Base-by-base conservation (phyloP, 768 basidiomycete genomes). In the Lentinula aciculospora region DNA sequence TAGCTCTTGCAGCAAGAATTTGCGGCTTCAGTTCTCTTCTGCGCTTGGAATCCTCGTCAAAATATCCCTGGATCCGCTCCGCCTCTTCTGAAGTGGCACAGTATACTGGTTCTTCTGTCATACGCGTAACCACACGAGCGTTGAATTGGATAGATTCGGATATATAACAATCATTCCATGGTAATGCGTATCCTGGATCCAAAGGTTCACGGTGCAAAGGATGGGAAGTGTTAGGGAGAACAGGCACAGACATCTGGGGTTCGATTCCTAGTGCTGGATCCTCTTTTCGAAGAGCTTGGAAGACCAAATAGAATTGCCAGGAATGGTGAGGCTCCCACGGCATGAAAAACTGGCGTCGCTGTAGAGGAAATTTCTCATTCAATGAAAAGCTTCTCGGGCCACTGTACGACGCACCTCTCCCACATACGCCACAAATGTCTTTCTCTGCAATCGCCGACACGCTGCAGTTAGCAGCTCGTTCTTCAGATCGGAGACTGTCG, bases 111-210 rank as follows among this genome's bases (percentile, higher is more conserved):
- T 49, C 28, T 49, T 49, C 28, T 9, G 55, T 59, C 12, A 39
- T 45, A 10, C 15, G 1, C 7, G 58, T 46, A 39, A 40, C 53
- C 27, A 58, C 53, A 17, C 61, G 48, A 15, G 56, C 32, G n/a
- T 6, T 3, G 9, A 34, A 42, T 8, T 10, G 9, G 17, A 15
- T 46, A 36, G 55, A 62, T 21, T 15, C 7, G 3, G 60, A 56
- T 1, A 57, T 3, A 28, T 60, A 58, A 32, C 61, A 62, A 31
- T 60, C 53, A 5, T 48, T 42, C 59, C 61, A 60, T 3, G 61
- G 61, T 10, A 62, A 27, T n/a, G 61, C 56, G 9, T 54, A 51
- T 23, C 58, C 55, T 3, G 51, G 50, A 12, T 53, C 40, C 19
- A 58, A 15, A 2, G 61, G 46, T 31, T 32, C 29, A 13, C 58